Evolutionary conservation across 2,329 filamentous ascomycete genomes (phyloP).

Genomic region (Trichoderma sp.): DNA sequence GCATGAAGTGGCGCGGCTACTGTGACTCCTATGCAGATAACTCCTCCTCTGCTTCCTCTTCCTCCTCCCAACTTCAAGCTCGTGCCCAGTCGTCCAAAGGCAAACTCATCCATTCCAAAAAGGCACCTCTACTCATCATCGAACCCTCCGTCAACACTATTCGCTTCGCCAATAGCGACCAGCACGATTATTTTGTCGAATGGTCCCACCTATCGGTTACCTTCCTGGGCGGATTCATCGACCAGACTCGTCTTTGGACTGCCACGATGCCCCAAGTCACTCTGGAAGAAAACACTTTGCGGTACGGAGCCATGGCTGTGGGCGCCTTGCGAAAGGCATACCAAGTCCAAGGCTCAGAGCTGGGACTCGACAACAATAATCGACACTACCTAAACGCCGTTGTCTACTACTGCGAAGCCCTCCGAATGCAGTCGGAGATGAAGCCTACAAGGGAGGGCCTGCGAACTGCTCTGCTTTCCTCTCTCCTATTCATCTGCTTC

Average conservation of each 20-base stretch:
- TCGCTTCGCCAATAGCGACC: conserved; percentile 36
- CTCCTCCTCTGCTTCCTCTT: background rate
- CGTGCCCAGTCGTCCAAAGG: conserved; percentile 21
- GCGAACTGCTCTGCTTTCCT: conserved; percentile 40
- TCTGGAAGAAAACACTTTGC: conserved; percentile 37
- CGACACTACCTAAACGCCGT: conserved; percentile 42
- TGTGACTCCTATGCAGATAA: conserved; percentile 36
- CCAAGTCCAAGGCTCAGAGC: conserved; percentile 26
- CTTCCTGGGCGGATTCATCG: conserved; percentile 38
- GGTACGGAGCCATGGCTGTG: conserved; percentile 42
- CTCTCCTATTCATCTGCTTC: conserved; percentile 43
- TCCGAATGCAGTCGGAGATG: conserved; percentile 40
- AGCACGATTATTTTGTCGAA: conserved; percentile 39
- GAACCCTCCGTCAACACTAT: conserved; percentile 37
- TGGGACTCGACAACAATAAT: conserved; percentile 30
- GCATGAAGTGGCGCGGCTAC: conserved; percentile 42
- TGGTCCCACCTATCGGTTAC: conserved; percentile 37
- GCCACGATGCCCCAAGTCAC: conserved; percentile 42
- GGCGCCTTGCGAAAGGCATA: conserved; percentile 40
- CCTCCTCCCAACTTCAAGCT: background rate
- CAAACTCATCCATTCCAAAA: conserved; percentile 34
- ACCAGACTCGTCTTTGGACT: conserved; percentile 38
- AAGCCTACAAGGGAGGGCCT: conserved; percentile 37
- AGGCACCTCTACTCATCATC: conserved; percentile 30
- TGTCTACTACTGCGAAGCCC: conserved; percentile 41